Conservation (phyloP, 805 yeast species). For the Yarrowia deformans region DNA sequence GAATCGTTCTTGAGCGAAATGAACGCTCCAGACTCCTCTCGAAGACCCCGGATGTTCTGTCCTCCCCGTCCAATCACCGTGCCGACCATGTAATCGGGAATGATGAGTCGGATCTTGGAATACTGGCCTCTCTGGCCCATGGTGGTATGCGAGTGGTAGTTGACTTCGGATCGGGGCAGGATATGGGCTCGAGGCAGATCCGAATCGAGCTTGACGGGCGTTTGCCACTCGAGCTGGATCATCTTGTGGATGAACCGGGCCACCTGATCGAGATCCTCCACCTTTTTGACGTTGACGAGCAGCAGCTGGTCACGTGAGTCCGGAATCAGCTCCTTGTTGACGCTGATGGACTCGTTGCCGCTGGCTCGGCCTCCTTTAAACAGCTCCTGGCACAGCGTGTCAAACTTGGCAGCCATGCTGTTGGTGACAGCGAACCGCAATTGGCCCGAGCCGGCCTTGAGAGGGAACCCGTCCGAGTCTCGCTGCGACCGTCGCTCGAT, state of each 20-base stretch:
- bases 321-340: constrained; percentile 13
- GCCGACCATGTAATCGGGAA: constrained; percentile 15
- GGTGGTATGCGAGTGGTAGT: neutral
- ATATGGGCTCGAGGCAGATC: constrained; percentile 21
- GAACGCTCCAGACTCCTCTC: constrained; percentile 1
- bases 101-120: constrained; percentile 2
- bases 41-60: neutral
- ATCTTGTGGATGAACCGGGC: neutral
- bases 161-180: neutral
- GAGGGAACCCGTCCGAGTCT: neutral
- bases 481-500: neutral
- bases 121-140: neutral
- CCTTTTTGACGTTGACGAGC: neutral
- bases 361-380: neutral
- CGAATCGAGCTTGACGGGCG: neutral
- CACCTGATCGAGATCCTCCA: neutral
- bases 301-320: constrained; percentile 18
- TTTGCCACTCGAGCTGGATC: neutral
- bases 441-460: neutral
- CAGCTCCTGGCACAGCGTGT: neutral
- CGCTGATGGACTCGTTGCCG: neutral
- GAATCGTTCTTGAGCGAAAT: constrained; percentile 1
- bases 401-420: constrained; percentile 2
- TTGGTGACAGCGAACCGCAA: constrained; percentile 1
- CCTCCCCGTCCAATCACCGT: constrained; percentile 25